These are phyloP conservation scores for Eutrema japonicum DNA, from an alignment of 345 rosid species.

Conservation along the genomic window DNA sequence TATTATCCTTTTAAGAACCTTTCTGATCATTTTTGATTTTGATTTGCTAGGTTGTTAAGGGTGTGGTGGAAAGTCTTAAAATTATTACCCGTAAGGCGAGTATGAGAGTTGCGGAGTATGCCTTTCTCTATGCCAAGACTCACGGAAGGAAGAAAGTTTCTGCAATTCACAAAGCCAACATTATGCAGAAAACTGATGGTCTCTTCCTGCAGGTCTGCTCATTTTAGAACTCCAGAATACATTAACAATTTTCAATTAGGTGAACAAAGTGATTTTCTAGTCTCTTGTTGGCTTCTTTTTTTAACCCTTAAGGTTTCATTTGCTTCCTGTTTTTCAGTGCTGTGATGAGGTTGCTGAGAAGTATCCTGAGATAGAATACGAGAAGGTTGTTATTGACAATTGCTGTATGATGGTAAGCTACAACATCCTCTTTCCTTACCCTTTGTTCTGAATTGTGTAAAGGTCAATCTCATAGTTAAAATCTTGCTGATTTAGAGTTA, in stretches of 20 bases:
- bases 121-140: constrained; percentile 88
- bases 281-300: constrained; percentile 13
- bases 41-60: constrained; percentile 79
- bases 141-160: constrained; percentile 94
- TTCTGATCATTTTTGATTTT: constrained; percentile 1
- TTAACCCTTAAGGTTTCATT: background rate
- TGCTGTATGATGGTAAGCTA: constrained; percentile 98
- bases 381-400: constrained; percentile 98
- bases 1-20: background rate
- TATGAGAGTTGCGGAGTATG: constrained; percentile 94
- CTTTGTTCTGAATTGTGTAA: background rate
- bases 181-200: constrained; percentile 98
- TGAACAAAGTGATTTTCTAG: background rate
- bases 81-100: constrained; percentile 95
- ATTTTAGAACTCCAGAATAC: background rate
- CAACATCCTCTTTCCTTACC: background rate
- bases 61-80: constrained; percentile 96
- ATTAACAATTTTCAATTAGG: background rate
- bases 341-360: constrained; percentile 94
- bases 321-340: constrained; percentile 57
- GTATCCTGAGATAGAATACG: constrained; percentile 90
- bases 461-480: background rate
- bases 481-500: too few relatives aligned
- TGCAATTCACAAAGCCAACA: constrained; percentile 93
- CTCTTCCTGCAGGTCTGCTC: constrained; percentile 75